Percentiles rank a stretch among this genome's conserved stretches.
These are phyloP conservation scores for Lantana camara DNA, from an alignment of 257 asterid genomes.

Conservation along the genomic window DNA sequence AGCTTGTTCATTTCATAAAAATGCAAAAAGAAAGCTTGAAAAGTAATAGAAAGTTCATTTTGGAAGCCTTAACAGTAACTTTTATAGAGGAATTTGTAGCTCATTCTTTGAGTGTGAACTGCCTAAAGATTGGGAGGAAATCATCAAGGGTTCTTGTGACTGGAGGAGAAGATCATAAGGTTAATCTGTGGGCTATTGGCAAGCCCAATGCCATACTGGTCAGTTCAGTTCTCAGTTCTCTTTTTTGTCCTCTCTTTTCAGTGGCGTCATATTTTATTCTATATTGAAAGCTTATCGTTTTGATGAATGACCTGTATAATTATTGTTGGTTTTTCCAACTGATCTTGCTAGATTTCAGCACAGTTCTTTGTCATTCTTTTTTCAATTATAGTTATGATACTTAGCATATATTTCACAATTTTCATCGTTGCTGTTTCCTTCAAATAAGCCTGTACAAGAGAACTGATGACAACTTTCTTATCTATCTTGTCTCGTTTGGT, in stretches of 20 bases:
- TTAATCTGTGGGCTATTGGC: constrained; percentile 98
- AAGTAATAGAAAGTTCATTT: constrained; percentile 21
- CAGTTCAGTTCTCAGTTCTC: constrained; percentile 39
- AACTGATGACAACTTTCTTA: constrained; percentile 27
- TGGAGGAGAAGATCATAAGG: constrained; percentile 99
- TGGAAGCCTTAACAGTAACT: constrained; percentile 59
- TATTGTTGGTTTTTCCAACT: constrained; percentile 14
- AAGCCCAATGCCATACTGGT: constrained; percentile 98
- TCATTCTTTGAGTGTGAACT: constrained; percentile 90
- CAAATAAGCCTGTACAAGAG: constrained; percentile 7
- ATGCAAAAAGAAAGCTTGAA: neutral
- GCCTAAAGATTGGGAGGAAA: constrained; percentile 94
- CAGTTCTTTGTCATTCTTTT: neutral
- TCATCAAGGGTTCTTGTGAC: constrained; percentile 96
- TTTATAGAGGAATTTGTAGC: constrained; percentile 96
- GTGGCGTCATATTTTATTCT: constrained; percentile 19
- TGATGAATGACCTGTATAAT: constrained; percentile 2
- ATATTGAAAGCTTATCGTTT: neutral
- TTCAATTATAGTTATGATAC: constrained; percentile 4
- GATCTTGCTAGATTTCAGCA: constrained; percentile 15
- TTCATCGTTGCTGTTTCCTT: constrained; percentile 6
- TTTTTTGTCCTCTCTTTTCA: constrained; percentile 11
- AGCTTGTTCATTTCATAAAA: constrained; percentile 18
- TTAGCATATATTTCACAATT: constrained; percentile 14
- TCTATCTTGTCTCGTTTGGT: constrained; percentile 15